Evolutionary conservation across 495 filamentous ascomycete species (phyloP), one percentile per base, ranked within the genome.

Genomic region (Hypoxylon fragiforme): DNA sequence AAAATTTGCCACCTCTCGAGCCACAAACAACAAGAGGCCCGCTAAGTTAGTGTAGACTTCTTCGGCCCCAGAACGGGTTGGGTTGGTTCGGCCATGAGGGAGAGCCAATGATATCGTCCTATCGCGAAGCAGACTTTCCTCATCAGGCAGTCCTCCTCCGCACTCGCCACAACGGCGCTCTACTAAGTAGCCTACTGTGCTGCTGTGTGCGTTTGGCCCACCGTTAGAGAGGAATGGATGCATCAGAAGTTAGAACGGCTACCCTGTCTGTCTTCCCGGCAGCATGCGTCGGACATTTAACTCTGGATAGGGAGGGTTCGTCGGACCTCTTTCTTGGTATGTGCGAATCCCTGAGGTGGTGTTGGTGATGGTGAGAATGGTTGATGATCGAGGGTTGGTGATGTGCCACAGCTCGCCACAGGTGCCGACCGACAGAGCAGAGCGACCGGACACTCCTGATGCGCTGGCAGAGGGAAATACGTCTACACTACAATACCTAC

Each of bases 121-220:
- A 50, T 63, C 44, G 13, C 21, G 48, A 1, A 49, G 40, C 26
- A 54, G 54, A 63, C 49, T 44, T 63, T 63, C 59, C 59, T 52
- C 52, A 45, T 63, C 53, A 48, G 59, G 59, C 50, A 63, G 59
- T 58, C 59, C 5, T 58, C 59, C 5, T 50, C 45, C 48, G 48
- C 49, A 58, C 19, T 54, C 54, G 59, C 59, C 59, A 54, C 49
- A 48, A n/a, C n/a, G n/a, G n/a, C 20, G 13, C 1, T 7, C 14
- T 15, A n/a, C 55, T 9, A 59, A 34, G 54, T 59, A 53, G 43
- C 43, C 22, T n/a, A n/a, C n/a, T n/a, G n/a, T n/a, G n/a, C n/a
- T n/a, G n/a, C n/a, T n/a, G n/a, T n/a, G n/a, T n/a, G n/a, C n/a
- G n/a, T n/a, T n/a, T n/a, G n/a, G n/a, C n/a, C n/a, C n/a, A n/a